Evolutionary conservation across 352 stramenopile genomes (phyloP), one percentile per base, ranked within the genome.

Genomic region (Pelagophyceae sp.): DNA sequence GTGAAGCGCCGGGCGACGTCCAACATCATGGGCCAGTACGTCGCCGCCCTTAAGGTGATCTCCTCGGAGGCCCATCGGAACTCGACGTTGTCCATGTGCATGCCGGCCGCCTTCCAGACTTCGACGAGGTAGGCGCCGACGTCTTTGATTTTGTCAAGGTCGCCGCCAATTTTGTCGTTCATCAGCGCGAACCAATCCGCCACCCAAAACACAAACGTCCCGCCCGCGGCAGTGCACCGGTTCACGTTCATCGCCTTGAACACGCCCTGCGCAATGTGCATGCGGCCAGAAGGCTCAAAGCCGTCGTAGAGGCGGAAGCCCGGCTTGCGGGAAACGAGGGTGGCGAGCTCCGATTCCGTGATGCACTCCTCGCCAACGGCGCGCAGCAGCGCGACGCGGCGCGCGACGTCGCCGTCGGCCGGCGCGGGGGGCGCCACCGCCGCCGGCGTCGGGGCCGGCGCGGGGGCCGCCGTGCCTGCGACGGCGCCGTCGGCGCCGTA

Each of bases 121-220:
- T 99, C 94, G 75, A 99, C 96, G 82, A 99, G 94, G 87, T 99
- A 99, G 76, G 87, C 75, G 75, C 87, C 87, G 3, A 90, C 86
- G 5, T 84, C 87, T 76, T 87, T 85, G 82, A 99, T 99, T 86
- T 98, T 98, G 63, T 94, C 88, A 33, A 99, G 84, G 82, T 98
- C 94, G 45, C 95, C 95, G 72, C 93, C 94, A 94, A 99, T 98
- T 86, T 99, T 99, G 85, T 97, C 97, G 85, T 99, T 99, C 80
- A 99, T 93, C 80, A 99, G 93, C 25, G 96, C 96, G 83, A 99
- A 99, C 96, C 96, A 99, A 84, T 99, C 96, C n/a, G 96, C 96
- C 37, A 99, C 95, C 96, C 96, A 99, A 85, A 99, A 99, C 81
- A 96, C 94, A 84, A 99, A 99, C 15, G 96, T 94, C 33, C 93